Conservation (phyloP, 805 yeast genomes). For the Zygosaccharomyces bisporus region DNA sequence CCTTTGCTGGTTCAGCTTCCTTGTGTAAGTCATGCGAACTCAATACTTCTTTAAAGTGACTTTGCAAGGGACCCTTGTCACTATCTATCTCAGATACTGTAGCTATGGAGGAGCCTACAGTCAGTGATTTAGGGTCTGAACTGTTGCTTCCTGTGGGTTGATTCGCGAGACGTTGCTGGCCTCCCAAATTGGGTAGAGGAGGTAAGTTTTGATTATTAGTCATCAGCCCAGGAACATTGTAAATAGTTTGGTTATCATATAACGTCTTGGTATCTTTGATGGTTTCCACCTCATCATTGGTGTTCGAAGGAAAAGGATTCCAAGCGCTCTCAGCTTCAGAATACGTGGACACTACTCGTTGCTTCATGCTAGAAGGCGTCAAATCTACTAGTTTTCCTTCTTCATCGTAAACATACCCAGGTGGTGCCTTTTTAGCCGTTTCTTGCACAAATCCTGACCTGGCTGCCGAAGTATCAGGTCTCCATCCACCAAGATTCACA, state of each 20-base stretch:
- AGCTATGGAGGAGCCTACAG: conserved; percentile 8
- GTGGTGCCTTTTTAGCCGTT: conserved; percentile 37
- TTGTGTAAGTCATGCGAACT: conserved; percentile 21
- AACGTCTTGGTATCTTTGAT: conserved; percentile 35
- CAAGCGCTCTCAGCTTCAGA: conserved; percentile 36
- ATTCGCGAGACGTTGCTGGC: conserved; percentile 1
- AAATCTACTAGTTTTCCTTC: conserved; percentile 33
- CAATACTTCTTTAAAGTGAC: conserved; percentile 17
- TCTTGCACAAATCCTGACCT: conserved; percentile 41
- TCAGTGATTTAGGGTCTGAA: conserved; percentile 14
- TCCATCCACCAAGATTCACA: conserved; percentile 40
- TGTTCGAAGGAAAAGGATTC: conserved; percentile 35
- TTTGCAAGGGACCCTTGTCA: conserved; percentile 14
- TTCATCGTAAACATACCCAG: conserved; percentile 36
- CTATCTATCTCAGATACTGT: conserved; percentile 10
- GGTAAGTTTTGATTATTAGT: conserved; percentile 30
- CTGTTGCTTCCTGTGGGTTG: conserved; percentile 11
- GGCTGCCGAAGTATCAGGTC: conserved; percentile 47
- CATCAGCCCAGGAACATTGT: conserved; percentile 36
- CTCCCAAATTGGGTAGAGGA: conserved; percentile 29
- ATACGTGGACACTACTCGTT: conserved; percentile 31
- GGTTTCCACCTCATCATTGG: conserved; percentile 31
- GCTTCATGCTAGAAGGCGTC: conserved; percentile 32
- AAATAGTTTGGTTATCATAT: conserved; percentile 36
- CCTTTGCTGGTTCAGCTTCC: conserved; percentile 36